Evolutionary conservation across 2,329 filamentous ascomycete genomes (phyloP).

Genomic region (Cladosporium velox): DNA sequence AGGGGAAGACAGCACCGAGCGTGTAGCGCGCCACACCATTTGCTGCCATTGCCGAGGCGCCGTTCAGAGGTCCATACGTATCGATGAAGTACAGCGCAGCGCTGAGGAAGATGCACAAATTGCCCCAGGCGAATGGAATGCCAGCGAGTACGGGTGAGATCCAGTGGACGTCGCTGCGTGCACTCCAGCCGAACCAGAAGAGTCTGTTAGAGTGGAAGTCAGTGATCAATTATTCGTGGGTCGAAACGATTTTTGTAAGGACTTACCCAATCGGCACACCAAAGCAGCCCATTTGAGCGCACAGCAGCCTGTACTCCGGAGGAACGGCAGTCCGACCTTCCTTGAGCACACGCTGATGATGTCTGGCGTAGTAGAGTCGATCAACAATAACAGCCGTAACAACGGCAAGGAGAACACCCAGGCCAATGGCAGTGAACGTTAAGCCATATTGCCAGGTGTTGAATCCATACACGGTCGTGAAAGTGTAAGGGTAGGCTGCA

Average conservation of each 20-base stretch:
- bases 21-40: conserved; percentile 60
- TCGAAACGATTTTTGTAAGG: not conserved
- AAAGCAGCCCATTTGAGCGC: conserved; percentile 40
- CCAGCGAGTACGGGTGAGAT: conserved; percentile 41
- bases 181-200: conserved; percentile 46
- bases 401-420: conserved; percentile 65
- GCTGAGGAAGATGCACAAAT: conserved; percentile 39
- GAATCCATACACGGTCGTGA: conserved; percentile 71
- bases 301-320: conserved; percentile 41
- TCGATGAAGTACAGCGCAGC: conserved; percentile 54
- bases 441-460: conserved; percentile 75
- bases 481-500: conserved; percentile 47
- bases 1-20: conserved; percentile 59
- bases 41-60: conserved; percentile 61
- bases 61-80: conserved; percentile 56
- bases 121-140: conserved; percentile 36
- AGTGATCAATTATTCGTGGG: not conserved
- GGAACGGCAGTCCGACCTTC: conserved; percentile 31
- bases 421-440: conserved; percentile 70
- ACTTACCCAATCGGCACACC: conserved; percentile 36
- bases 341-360: conserved; percentile 33
- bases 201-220: conserved; percentile 25
- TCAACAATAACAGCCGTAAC: conserved; percentile 41
- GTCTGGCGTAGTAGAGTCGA: conserved; percentile 39
- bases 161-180: conserved; percentile 41